Evolutionary conservation across 2,329 filamentous ascomycete species (phyloP).

Genomic region (Aspergillus terreus): DNA sequence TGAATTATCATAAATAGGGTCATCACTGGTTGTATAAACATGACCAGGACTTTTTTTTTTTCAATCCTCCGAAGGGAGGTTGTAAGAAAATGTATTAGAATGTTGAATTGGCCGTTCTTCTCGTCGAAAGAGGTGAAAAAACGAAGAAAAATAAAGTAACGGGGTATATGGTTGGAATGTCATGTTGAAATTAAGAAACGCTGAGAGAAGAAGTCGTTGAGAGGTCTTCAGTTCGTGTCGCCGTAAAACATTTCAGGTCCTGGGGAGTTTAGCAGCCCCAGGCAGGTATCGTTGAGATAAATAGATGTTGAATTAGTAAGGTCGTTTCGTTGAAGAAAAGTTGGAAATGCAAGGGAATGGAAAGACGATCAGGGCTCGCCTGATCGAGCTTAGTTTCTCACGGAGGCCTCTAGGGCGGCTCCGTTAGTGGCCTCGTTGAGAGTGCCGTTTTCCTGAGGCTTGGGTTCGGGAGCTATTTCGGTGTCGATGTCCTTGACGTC

Average conservation of each 20-base stretch:
- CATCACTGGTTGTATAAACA: slow-evolving; percentile 6
- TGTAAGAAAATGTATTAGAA: slow-evolving; percentile 9
- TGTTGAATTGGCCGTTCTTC: slow-evolving; percentile 17
- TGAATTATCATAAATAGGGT: slow-evolving; percentile 16
- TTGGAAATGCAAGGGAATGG: background rate
- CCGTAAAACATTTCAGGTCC: slow-evolving; percentile 31
- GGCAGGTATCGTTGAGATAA: slow-evolving; percentile 34
- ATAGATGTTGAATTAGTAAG: slow-evolving; percentile 34
- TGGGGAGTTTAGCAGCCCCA: slow-evolving; percentile 6
- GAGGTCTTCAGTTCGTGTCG: slow-evolving; percentile 38
- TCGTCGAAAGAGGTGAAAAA: slow-evolving; percentile 14
- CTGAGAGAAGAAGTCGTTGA: slow-evolving; percentile 40
- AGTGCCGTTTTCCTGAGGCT: slow-evolving; percentile 20
- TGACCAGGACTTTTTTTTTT: background rate
- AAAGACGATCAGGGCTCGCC: slow-evolving; percentile 1
- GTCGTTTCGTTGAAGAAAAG: slow-evolving; percentile 11
- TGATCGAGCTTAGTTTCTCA: slow-evolving; percentile 21
- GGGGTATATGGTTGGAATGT: slow-evolving; percentile 33
- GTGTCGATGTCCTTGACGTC: slow-evolving; percentile 35
- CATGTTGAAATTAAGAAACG: slow-evolving; percentile 39
- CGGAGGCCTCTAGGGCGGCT: slow-evolving; percentile 8
- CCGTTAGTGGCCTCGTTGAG: slow-evolving; percentile 18
- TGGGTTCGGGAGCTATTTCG: slow-evolving; percentile 22
- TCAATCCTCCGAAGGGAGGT: slow-evolving; percentile 5
- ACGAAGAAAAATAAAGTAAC: slow-evolving; percentile 17